phyloP scores from a whole-genome alignment of 441 rosid genomes.

The Mallotus japonicus region DNA sequence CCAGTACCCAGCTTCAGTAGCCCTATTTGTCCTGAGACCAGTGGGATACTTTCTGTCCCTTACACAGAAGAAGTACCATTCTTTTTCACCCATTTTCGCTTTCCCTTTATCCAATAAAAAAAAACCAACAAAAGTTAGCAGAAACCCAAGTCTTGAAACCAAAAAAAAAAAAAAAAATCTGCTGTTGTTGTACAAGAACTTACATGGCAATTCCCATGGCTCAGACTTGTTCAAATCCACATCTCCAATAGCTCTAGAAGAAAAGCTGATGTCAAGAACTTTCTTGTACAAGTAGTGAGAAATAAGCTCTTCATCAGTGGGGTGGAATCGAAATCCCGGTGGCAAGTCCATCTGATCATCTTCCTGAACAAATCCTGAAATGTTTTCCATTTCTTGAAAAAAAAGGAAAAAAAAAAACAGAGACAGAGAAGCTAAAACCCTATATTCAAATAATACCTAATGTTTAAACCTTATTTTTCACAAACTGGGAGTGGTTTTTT shows the following conservation, averaged over 20 bases:
- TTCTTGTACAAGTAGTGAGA: conserved; percentile 68
- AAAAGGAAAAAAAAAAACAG: not conserved
- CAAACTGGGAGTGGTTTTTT: not conserved
- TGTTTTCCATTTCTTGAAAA: conserved; percentile 43
- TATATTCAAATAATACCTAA: conserved; percentile 2
- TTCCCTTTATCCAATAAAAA: conserved; percentile 49
- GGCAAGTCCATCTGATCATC: conserved; percentile 77
- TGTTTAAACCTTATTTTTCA: conserved; percentile 3
- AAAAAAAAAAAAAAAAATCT: not conserved
- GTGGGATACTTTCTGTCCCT: conserved; percentile 90
- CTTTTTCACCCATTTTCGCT: conserved; percentile 95
- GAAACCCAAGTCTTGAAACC: not conserved
- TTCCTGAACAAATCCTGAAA: conserved; percentile 43
- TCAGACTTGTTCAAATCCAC: conserved; percentile 97
- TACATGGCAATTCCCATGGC: conserved; percentile 96
- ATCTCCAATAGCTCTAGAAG: conserved; percentile 76
- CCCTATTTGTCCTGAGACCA: conserved; percentile 81
- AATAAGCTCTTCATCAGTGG: conserved; percentile 94
- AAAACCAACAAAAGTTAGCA: not conserved
- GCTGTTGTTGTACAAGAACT: conserved; percentile 15
- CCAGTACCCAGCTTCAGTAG: conserved; percentile 92
- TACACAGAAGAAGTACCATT: conserved; percentile 90
- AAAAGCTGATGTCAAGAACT: conserved; percentile 54
- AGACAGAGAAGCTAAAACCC: conserved; percentile 35
- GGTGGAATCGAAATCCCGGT: conserved; percentile 92